Conservation (phyloP, 1,139 yeast genomes). For the Sugiyamaella castrensis region DNA sequence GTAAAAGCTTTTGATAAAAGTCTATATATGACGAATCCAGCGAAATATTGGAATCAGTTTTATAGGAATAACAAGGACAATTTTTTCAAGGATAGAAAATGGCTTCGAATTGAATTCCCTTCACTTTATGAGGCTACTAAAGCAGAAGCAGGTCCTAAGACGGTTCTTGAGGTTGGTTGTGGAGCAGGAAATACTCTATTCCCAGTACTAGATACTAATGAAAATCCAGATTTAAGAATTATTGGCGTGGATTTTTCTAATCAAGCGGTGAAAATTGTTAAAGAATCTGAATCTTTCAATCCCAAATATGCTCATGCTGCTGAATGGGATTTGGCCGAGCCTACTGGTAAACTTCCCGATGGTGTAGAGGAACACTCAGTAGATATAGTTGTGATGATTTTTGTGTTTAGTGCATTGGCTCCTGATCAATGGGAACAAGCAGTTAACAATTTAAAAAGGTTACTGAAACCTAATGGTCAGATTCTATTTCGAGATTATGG, state of each 20-base stretch:
- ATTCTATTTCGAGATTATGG: conserved; percentile 93
- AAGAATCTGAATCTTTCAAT: conserved; percentile 52
- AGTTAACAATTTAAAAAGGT: conserved; percentile 59
- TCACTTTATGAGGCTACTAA: conserved; percentile 72
- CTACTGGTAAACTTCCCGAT: conserved; percentile 72
- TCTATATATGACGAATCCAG: conserved; percentile 78
- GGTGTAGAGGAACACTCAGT: conserved; percentile 78
- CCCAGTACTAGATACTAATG: conserved; percentile 79
- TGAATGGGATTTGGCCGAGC: conserved; percentile 94
- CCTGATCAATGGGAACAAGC: conserved; percentile 93
- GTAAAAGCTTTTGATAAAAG: conserved; percentile 83
- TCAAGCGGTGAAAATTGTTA: conserved; percentile 85
- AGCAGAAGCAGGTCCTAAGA: conserved; percentile 62
- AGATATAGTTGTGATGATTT: conserved; percentile 89
- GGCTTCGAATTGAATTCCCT: conserved; percentile 96
- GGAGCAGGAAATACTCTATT: conserved; percentile 98
- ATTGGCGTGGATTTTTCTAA: conserved; percentile 89
- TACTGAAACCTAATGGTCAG: conserved; percentile 90
- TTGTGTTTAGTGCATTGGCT: conserved; percentile 86
- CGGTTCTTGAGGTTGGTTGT: conserved; percentile 91
- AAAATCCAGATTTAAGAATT: conserved; percentile 70
- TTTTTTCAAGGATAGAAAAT: conserved; percentile 92
- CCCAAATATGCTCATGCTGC: conserved; percentile 71
- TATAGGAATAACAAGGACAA: conserved; percentile 87
- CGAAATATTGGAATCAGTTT: conserved; percentile 92